Conservation (phyloP, 2,329 filamentous ascomycete species). For the Calonectria montana region DNA sequence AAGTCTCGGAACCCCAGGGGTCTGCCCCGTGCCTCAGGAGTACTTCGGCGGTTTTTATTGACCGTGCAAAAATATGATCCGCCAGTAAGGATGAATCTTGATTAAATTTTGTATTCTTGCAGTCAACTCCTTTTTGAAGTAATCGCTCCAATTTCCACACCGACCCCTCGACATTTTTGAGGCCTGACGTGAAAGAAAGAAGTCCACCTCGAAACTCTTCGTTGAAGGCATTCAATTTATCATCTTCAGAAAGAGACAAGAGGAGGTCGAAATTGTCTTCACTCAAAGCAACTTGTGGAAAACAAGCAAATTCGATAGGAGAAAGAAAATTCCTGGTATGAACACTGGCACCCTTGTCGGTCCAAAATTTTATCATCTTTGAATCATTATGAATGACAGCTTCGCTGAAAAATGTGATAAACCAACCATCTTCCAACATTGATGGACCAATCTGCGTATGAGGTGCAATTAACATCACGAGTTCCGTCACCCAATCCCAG, state of each 20-base stretch:
- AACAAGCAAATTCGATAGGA: conserved; percentile 10
- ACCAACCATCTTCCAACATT: neutral
- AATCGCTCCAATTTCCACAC: neutral
- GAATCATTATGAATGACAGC: neutral
- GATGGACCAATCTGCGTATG: neutral
- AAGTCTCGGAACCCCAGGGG: neutral
- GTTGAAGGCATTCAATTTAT: neutral
- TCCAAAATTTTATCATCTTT: neutral
- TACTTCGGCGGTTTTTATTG: neutral
- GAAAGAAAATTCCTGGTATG: neutral
- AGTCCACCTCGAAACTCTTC: neutral
- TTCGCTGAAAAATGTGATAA: neutral
- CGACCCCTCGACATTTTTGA: accelerated
- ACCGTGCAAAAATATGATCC: neutral
- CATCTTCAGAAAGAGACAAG: neutral
- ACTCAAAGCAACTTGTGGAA: neutral
- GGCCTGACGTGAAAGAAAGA: neutral
- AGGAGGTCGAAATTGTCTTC: neutral
- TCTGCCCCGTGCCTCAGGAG: conserved; percentile 18
- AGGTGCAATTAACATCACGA: neutral
- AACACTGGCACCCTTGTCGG: neutral
- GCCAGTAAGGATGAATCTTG: neutral
- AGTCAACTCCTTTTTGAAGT: neutral
- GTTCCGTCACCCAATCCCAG: neutral
- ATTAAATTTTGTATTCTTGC: neutral